phyloP scores from a whole-genome alignment of 257 asterid species.

The Orobanche coerulescens region DNA sequence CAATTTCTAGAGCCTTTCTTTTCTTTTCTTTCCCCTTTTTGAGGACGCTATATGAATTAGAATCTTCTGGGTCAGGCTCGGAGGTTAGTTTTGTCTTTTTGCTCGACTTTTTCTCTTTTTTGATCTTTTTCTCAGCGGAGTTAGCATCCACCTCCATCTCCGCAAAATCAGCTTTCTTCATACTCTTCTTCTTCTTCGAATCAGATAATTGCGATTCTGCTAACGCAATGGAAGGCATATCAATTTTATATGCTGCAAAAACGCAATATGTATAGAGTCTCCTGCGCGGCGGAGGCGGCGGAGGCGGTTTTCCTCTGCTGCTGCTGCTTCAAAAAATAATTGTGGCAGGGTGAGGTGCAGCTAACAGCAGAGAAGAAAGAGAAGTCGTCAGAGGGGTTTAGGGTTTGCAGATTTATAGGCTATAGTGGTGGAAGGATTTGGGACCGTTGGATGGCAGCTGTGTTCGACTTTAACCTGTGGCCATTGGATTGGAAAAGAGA shows the following conservation, averaged over 20 bases:
- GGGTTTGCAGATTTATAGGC: slow-evolving; percentile 42
- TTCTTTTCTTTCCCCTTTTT: slow-evolving; percentile 52
- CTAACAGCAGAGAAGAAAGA: slow-evolving; percentile 34
- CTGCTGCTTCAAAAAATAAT: slow-evolving; percentile 19
- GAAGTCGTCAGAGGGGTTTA: slow-evolving; percentile 18
- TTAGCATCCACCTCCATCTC: slow-evolving; percentile 30
- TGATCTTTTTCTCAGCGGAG: slow-evolving; percentile 31
- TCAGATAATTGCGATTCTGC: background rate
- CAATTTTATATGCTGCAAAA: background rate
- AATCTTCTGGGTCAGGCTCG: slow-evolving; percentile 44
- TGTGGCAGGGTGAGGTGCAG: slow-evolving; percentile 26
- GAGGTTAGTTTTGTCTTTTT: slow-evolving; percentile 42
- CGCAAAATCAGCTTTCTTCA: slow-evolving; percentile 2
- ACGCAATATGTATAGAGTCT: no score
- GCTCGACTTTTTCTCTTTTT: slow-evolving; percentile 59
- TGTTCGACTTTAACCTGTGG: background rate
- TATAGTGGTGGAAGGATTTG: slow-evolving; percentile 2
- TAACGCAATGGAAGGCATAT: background rate
- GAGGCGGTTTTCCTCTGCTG: slow-evolving; percentile 31
- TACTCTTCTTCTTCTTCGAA: background rate
- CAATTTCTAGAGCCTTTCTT: slow-evolving; percentile 51
- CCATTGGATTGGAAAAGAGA: slow-evolving; percentile 18
- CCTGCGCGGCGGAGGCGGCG: background rate
- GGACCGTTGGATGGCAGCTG: slow-evolving; percentile 31
- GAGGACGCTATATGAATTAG: slow-evolving; percentile 19